Evolutionary conservation across 148 eudicot genomes (phyloP), one percentile per base, ranked within the genome.

Genomic region (Mesembryanthemum crystallinum): DNA sequence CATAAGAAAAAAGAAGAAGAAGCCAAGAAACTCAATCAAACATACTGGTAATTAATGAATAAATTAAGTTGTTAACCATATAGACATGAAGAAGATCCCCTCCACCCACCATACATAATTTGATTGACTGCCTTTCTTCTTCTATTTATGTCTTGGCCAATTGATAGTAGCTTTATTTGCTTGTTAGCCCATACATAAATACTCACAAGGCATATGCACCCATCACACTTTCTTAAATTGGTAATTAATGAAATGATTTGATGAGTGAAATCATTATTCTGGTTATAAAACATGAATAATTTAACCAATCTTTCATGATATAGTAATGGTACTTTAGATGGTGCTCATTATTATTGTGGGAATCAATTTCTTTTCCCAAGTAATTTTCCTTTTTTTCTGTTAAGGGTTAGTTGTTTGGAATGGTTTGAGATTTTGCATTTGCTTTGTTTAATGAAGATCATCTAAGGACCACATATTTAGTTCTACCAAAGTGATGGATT

Each of bases 311-410:
- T 35, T 35, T 35, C 6, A 35, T 35, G 39, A 35, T 35, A 35
- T 35, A 35, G 39, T 35, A 35, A 24, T 59, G 14, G 30, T 59
- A 11, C 62, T 25, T 3, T 8, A 11, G 4, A 25, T 9, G 51
- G 5, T 60, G 64, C 64, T 60, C 64, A 60, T 60, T 60, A 60
- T 60, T 60, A 23, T 60, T 11, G 17, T 60, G 64, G 64, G 64
- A 60, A 10, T 27, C 32, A 60, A 27, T 27, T 11, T 1, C 2
- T 60, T 13, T 13, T 29, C 15, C 11, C 14, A 27, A 35, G 39
- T 35, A 35, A 35, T 35, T 35, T 35, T 35, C 39, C 39, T 35
- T 35, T 35, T 35, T 35, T 62, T n/a, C 30, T 29, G 3, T 14
- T 3, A 32, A n/a, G 14, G 37, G 7, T 29, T 62, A 29, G 25